A percentile compares a stretch with the other conserved stretches of the same genome.
These are phyloP conservation scores for Thermomucor indicae-seudaticae DNA, from an alignment of 371 early-diverging fungal genomes.

Conservation along the genomic window DNA sequence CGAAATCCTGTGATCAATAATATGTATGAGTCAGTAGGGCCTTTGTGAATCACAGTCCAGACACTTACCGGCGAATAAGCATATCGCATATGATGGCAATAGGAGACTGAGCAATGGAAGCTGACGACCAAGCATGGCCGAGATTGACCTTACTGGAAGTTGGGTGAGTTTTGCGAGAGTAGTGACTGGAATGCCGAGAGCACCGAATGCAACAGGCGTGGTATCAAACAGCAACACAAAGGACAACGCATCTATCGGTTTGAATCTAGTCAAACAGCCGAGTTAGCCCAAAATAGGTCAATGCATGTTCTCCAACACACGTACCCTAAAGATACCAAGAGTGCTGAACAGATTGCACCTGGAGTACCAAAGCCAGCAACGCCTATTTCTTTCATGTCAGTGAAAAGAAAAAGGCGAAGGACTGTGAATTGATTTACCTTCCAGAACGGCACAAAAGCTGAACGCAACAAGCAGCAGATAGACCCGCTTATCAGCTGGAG, in stretches of 20 bases:
- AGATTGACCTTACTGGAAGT: conserved; percentile 25
- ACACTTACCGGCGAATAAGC: conserved; percentile 28
- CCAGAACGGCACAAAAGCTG: conserved; percentile 43
- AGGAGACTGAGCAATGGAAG: conserved; percentile 41
- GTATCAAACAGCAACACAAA: conserved; percentile 43
- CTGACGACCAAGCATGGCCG: conserved; percentile 49
- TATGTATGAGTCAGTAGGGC: too few species aligned
- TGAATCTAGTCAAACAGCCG: too few species aligned
- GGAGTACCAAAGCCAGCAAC: conserved; percentile 52
- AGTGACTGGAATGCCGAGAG: conserved; percentile 44
- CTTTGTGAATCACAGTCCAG: too few species aligned
- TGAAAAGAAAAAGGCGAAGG: background rate
- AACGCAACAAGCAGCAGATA: conserved; percentile 38
- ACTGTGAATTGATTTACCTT: conserved; percentile 36
- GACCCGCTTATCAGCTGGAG: conserved; percentile 42
- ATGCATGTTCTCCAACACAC: too few species aligned
- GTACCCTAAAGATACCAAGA: conserved; percentile 48
- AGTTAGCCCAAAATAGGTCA: too few species aligned
- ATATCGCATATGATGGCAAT: conserved; percentile 36
- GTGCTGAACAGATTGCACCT: conserved; percentile 47
- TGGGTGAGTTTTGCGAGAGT: conserved; percentile 41
- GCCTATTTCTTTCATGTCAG: conserved; percentile 14
- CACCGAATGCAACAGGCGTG: conserved; percentile 45
- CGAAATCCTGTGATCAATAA: too few species aligned
- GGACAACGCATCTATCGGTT: conserved; percentile 39